Evolutionary conservation across 441 rosid genomes (phyloP).

Genomic region (Omphalea diandra): DNA sequence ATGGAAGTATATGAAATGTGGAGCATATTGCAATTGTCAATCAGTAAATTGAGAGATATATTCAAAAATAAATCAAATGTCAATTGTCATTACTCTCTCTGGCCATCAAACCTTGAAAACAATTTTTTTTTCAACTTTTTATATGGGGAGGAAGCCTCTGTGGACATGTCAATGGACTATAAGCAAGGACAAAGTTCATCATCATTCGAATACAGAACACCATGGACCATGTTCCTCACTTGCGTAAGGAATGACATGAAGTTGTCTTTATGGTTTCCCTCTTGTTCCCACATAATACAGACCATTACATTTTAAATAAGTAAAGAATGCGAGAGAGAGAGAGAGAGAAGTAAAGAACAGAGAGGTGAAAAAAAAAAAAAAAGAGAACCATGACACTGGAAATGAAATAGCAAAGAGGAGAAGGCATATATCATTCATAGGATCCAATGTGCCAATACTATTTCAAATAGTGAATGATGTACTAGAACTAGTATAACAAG

Average conservation of each 20-base stretch:
- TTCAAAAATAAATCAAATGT: slow-evolving; percentile 5
- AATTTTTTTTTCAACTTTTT: background rate
- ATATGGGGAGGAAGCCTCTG: background rate
- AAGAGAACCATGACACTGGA: background rate
- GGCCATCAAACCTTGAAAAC: slow-evolving; percentile 1
- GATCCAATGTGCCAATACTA: background rate
- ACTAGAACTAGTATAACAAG: background rate
- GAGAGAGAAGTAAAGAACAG: background rate
- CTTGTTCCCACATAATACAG: background rate
- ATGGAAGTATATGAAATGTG: slow-evolving; percentile 9
- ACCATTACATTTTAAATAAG: background rate
- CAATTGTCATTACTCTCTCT: background rate
- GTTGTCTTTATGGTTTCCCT: background rate
- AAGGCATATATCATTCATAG: background rate
- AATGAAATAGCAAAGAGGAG: slow-evolving; percentile 5
- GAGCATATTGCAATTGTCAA: slow-evolving; percentile 1
- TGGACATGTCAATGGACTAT: background rate
- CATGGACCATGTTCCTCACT: background rate
- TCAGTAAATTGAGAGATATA: slow-evolving; percentile 11
- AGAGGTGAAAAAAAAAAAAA: background rate
- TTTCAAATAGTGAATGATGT: background rate
- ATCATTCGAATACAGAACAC: background rate
- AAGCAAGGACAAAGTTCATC: background rate
- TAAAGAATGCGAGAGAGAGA: background rate
- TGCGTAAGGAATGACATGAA: background rate